Evolutionary conservation across 495 filamentous ascomycete genomes (phyloP).

Genomic region (Stereocaulon alpinum): DNA sequence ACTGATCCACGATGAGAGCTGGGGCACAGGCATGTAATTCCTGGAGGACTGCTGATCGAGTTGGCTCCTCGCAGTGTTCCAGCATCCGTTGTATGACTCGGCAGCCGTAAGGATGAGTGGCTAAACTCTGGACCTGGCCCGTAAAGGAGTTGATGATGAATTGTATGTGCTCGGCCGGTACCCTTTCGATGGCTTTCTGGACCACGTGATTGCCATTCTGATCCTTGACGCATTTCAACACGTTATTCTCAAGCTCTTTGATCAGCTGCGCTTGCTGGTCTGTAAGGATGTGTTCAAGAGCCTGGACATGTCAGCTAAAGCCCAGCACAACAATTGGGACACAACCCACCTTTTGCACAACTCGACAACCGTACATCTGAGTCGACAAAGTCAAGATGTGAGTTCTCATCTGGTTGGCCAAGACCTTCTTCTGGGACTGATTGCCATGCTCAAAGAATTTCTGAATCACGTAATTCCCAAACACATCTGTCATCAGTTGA

Average conservation of each 20-base stretch:
- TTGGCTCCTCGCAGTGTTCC: slow-evolving; percentile 67
- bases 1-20: slow-evolving; percentile 75
- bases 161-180: slow-evolving; percentile 69
- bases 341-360: slow-evolving; percentile 73
- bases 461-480: slow-evolving; percentile 97
- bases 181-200: slow-evolving; percentile 85
- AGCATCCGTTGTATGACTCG: slow-evolving; percentile 89
- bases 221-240: slow-evolving; percentile 73
- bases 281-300: slow-evolving; percentile 80
- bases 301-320: slow-evolving; percentile 40
- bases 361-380: slow-evolving; percentile 92
- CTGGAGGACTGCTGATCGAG: slow-evolving; percentile 58
- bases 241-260: slow-evolving; percentile 68
- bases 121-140: slow-evolving; percentile 66
- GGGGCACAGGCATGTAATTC: slow-evolving; percentile 69
- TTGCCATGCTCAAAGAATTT: slow-evolving; percentile 97
- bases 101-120: slow-evolving; percentile 79
- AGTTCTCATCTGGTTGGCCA: slow-evolving; percentile 79
- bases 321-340: slow-evolving; percentile 15
- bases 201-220: slow-evolving; percentile 96
- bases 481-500: slow-evolving; percentile 91
- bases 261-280: slow-evolving; percentile 84
- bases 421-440: slow-evolving; percentile 78
- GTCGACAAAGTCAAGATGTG: slow-evolving; percentile 68
- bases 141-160: slow-evolving; percentile 83